Evolutionary conservation across 768 basidiomycete genomes (phyloP), one percentile per base, ranked within the genome.

Genomic region (Boletus reticuloceps): DNA sequence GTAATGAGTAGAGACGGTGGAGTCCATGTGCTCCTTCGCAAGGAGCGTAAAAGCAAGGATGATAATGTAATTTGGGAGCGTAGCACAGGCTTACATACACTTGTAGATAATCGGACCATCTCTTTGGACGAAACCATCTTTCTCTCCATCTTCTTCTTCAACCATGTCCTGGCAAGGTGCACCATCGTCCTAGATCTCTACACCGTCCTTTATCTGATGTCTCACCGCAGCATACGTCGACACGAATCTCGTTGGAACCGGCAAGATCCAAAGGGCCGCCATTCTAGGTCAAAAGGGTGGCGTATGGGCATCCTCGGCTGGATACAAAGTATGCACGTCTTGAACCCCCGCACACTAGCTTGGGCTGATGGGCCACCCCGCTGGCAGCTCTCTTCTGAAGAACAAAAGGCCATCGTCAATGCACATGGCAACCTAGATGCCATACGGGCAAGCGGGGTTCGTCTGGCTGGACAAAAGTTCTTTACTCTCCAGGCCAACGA

Each of bases 141-240:
- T 29, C 11, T 31, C 29, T 5, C 20, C 25, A 40, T 53, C 22
- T 22, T 22, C 47, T 36, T 39, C 49, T 43, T 20, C 47, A 48
- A 65, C 54, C 44, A 88, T 89, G 88, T 87, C 86, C 65, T 88
- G 87, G 86, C 84, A 88, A 84, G 59, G 86, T 89, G 57, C 36
- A 87, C 90, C 42, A 7, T 29, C 22, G 16, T 40, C 29, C 12
- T 20, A 9, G 1, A 32, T 39, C 1, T 10, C 5, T 12, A 3
- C 9, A 6, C 0, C 7, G 10, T 16, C 27, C 20, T 17, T 27
- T 5, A 10, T 56, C 53, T 57, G 39, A 56, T 6, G 85, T 88
- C 61, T 85, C 72, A 9, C 27, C 19, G 10, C 57, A 94, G 92
- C 71, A 41, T 94, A 92, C 73, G 89, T 94, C 71, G 90, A 94